These are phyloP conservation scores for Chrysosporium queenslandicum DNA, from an alignment of 2,329 filamentous ascomycete species.

Conservation along the genomic window DNA sequence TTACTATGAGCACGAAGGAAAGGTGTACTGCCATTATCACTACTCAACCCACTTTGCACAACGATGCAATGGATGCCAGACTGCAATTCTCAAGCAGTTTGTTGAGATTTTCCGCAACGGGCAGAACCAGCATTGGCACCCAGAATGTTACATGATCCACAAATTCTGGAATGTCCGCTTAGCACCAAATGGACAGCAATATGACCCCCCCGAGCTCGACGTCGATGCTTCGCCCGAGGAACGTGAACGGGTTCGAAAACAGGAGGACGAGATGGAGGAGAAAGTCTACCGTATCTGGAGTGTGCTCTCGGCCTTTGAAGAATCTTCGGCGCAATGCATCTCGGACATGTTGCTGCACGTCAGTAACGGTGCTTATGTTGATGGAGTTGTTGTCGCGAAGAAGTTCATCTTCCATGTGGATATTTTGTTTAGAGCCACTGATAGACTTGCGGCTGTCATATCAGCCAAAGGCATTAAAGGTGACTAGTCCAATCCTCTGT, in stretches of 20 bases:
- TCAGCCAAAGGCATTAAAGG: constrained; percentile 61
- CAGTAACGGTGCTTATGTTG: constrained; percentile 92
- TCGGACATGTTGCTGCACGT: constrained; percentile 98
- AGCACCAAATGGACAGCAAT: constrained; percentile 48
- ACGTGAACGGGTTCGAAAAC: constrained; percentile 64
- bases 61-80: constrained; percentile 91
- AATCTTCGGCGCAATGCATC: constrained; percentile 94
- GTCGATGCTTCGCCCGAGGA: constrained; percentile 55
- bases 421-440: constrained; percentile 78
- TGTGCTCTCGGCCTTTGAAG: constrained; percentile 90
- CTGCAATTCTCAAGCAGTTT: constrained; percentile 95
- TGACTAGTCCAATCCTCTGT: constrained; percentile 33
- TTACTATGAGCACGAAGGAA: constrained; percentile 95
- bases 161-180: constrained; percentile 99
- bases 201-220: constrained; percentile 38
- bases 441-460: constrained; percentile 70
- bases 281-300: constrained; percentile 99
- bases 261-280: constrained; percentile 92
- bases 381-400: constrained; percentile 88
- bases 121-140: constrained; percentile 98
- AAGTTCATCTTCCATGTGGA: constrained; percentile 96
- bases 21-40: constrained; percentile 97
- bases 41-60: constrained; percentile 97
- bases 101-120: constrained; percentile 98
- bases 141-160: constrained; percentile 99